A percentile compares a stretch with the other conserved stretches of the same genome.
Evolutionary conservation across 345 rosid species (phyloP).

Genomic region (Pseudoturritis turrita): DNA sequence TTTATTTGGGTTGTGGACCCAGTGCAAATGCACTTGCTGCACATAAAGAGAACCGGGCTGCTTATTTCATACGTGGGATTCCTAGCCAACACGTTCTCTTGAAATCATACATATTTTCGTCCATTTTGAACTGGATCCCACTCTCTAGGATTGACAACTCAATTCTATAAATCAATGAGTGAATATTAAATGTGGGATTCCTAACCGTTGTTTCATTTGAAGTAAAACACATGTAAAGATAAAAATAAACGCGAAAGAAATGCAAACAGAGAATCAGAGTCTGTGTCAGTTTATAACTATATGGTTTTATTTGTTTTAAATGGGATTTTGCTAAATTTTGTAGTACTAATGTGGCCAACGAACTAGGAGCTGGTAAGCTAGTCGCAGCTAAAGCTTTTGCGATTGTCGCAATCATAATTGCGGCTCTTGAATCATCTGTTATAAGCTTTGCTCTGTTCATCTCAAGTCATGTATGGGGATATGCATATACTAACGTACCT

Average conservation of each 20-base stretch:
- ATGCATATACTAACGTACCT: neutral
- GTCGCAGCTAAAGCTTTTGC: neutral
- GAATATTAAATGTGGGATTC: neutral
- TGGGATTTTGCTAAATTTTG: neutral
- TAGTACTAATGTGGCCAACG: constrained; percentile 22
- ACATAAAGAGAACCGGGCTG: too few species aligned
- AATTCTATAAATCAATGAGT: neutral
- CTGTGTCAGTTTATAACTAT: neutral
- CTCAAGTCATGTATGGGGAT: constrained; percentile 1
- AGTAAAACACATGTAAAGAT: neutral
- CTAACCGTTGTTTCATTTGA: neutral
- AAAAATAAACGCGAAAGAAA: neutral
- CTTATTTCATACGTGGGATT: too few species aligned
- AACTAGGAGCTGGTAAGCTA: constrained; percentile 17
- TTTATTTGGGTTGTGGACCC: too few species aligned
- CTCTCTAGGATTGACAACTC: neutral
- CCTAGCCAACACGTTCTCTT: too few species aligned
- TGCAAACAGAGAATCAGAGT: neutral
- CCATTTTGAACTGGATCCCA: neutral
- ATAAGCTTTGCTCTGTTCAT: neutral
- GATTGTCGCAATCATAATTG: neutral
- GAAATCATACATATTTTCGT: neutral
- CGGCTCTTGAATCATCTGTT: neutral
- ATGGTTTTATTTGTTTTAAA: neutral
- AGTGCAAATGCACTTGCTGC: too few species aligned